phyloP scores from a whole-genome alignment of 1,284 basidiomycete species.

The Coniophora puteana region DNA sequence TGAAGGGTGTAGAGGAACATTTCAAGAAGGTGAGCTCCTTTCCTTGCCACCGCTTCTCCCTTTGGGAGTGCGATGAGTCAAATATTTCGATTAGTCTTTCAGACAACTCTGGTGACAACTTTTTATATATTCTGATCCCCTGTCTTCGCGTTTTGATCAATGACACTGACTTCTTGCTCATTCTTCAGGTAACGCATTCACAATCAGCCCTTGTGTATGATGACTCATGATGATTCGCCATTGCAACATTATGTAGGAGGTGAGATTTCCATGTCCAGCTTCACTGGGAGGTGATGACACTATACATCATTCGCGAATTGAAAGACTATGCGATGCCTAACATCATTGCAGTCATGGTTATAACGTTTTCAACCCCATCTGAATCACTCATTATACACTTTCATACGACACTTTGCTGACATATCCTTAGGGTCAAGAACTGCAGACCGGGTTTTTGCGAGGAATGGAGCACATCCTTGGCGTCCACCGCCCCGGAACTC shows the following conservation, averaged over 20 bases:
- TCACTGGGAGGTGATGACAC: slow-evolving; percentile 40
- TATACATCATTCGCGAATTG: slow-evolving; percentile 62
- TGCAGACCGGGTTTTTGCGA: slow-evolving; percentile 64
- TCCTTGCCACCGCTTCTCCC: slow-evolving; percentile 10
- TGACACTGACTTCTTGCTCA: slow-evolving; percentile 17
- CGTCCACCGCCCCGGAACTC: slow-evolving; percentile 25
- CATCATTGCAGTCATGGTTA: slow-evolving; percentile 54
- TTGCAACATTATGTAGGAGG: slow-evolving; percentile 39
- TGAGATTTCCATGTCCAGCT: slow-evolving; percentile 31
- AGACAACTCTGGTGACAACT: slow-evolving; percentile 69
- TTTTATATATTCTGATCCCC: slow-evolving; percentile 32
- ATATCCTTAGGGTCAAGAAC: slow-evolving; percentile 40
- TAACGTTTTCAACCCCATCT: slow-evolving; percentile 66
- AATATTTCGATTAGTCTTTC: slow-evolving; percentile 79
- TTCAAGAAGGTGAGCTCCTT: slow-evolving; percentile 63
- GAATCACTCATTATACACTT: slow-evolving; percentile 25
- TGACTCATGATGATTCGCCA: neutral
- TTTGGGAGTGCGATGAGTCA: slow-evolving; percentile 54
- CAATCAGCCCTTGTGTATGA: slow-evolving; percentile 13
- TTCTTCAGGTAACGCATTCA: slow-evolving; percentile 17
- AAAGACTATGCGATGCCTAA: slow-evolving; percentile 57
- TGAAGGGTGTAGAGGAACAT: slow-evolving; percentile 71
- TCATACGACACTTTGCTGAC: slow-evolving; percentile 14
- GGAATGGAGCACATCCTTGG: slow-evolving; percentile 71
- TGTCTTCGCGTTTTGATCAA: slow-evolving; percentile 17